Conservation (phyloP, 2,329 filamentous ascomycete genomes). For the Fusarium dimerum region DNA sequence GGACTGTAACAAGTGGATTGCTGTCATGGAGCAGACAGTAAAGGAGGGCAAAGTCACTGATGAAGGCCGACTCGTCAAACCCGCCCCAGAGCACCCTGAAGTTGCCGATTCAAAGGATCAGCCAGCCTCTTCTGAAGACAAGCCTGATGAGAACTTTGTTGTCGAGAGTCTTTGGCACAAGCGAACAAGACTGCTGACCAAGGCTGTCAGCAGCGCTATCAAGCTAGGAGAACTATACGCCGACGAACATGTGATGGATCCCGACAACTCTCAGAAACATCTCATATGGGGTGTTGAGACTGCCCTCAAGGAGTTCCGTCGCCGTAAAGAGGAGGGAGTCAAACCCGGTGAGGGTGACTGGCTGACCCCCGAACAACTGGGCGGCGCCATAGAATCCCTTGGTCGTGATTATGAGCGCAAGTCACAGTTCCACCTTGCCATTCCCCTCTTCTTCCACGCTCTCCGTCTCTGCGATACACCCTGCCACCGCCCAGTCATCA, state of each 20-base stretch:
- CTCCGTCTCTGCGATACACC: slow-evolving; percentile 64
- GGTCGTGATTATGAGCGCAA: slow-evolving; percentile 74
- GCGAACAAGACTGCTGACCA: slow-evolving; percentile 69
- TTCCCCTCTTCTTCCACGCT: slow-evolving; percentile 85
- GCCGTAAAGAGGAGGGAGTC: slow-evolving; percentile 66
- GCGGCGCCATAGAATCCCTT: slow-evolving; percentile 73
- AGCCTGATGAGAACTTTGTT: slow-evolving; percentile 27
- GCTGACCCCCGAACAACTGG: slow-evolving; percentile 70
- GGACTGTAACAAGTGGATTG: slow-evolving; percentile 67
- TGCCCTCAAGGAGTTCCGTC: slow-evolving; percentile 70
- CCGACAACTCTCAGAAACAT: slow-evolving; percentile 69
- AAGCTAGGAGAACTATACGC: slow-evolving; percentile 86
- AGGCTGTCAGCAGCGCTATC: slow-evolving; percentile 72
- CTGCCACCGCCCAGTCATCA: slow-evolving; percentile 81
- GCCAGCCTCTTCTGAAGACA: slow-evolving; percentile 13
- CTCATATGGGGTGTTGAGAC: slow-evolving; percentile 83
- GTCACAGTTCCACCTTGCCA: slow-evolving; percentile 76
- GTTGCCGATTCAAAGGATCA: slow-evolving; percentile 2
- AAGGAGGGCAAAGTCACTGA: slow-evolving; percentile 48
- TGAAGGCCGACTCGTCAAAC: slow-evolving; percentile 36
- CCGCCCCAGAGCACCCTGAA: slow-evolving; percentile 10
- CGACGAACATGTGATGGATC: slow-evolving; percentile 72
- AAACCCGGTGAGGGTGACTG: slow-evolving; percentile 71
- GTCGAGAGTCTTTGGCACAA: slow-evolving; percentile 56
- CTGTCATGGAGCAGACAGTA: slow-evolving; percentile 52